Conservation (phyloP, 108 stramenopile species). For the Nannochloropsis salina region DNA sequence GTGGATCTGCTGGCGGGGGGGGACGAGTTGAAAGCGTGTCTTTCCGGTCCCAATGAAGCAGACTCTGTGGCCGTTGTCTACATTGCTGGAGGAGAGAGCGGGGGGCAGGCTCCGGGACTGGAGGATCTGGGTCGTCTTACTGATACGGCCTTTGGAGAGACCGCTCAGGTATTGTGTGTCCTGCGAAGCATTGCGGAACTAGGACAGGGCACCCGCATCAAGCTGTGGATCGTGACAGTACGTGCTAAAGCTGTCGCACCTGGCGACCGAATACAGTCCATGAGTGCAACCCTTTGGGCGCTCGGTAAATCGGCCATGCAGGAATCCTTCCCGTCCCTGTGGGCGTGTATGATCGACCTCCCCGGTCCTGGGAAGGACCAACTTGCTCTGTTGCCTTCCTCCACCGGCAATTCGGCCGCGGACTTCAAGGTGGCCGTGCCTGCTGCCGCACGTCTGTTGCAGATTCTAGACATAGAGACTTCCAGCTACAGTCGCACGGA, state of each 20-base stretch:
- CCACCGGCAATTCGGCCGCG: not conserved
- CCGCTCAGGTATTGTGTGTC: not conserved
- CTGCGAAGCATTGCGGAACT: not conserved
- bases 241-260: not conserved
- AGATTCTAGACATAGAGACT: not conserved
- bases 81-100: not conserved
- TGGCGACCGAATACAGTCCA: not conserved
- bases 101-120: not conserved
- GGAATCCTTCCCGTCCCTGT: not conserved
- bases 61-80: not conserved
- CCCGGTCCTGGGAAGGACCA: not conserved
- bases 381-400: not conserved
- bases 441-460: constrained; percentile 6
- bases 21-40: not conserved
- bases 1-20: constrained; percentile 8
- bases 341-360: not conserved
- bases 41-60: constrained; percentile 7
- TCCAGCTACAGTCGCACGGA: not conserved
- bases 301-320: constrained; percentile 5
- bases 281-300: not conserved
- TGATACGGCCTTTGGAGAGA: constrained; percentile 1
- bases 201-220: not conserved
- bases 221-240: not conserved
- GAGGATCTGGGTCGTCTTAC: not conserved
- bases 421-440: not conserved